Conservation (phyloP, 139 green algal genomes). For the Haematococcus lacustris region DNA sequence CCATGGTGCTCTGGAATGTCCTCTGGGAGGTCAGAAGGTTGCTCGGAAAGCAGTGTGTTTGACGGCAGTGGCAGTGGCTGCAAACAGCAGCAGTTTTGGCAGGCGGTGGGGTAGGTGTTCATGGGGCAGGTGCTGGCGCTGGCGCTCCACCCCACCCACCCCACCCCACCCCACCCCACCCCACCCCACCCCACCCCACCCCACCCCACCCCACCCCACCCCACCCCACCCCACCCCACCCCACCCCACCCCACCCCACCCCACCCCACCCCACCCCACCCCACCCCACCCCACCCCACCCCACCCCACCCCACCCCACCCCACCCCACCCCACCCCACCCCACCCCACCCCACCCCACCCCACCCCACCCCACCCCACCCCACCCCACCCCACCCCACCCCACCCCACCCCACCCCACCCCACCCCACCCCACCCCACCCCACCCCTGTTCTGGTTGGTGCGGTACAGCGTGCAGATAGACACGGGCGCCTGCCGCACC, state of each 20-base stretch:
- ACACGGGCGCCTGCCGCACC: neutral
- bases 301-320: neutral
- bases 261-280: no score
- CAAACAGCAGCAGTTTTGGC: neutral
- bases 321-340: neutral
- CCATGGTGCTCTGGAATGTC: neutral
- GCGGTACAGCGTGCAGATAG: neutral
- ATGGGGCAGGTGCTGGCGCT: neutral
- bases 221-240: no score
- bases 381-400: neutral
- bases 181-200: no score
- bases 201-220: no score
- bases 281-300: no score
- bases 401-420: neutral
- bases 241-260: no score
- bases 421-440: no score
- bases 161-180: no score
- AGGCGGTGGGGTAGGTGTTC: neutral
- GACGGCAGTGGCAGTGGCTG: neutral
- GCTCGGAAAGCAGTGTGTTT: neutral
- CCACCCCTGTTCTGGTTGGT: neutral
- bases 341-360: neutral
- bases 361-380: no score
- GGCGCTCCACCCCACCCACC: no score
- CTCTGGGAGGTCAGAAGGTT: neutral